A percentile compares a stretch with the other conserved stretches of the same genome.
These are phyloP conservation scores for Penicillium sp. DNA, from an alignment of 2,329 filamentous ascomycete species.

Conservation along the genomic window DNA sequence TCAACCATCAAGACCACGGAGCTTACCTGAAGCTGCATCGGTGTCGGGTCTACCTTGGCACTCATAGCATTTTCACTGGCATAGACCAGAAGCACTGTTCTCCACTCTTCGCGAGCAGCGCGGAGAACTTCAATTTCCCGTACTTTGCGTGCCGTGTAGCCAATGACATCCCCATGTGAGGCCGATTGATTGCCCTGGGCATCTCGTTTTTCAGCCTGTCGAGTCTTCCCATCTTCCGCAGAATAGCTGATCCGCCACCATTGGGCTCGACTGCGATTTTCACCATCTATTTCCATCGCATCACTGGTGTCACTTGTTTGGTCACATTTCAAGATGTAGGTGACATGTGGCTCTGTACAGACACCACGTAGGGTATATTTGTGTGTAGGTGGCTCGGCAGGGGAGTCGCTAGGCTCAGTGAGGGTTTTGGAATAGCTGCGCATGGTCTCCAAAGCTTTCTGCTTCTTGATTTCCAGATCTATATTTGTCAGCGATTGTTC, in stretches of 20 bases:
- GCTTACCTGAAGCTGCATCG: slow-evolving; percentile 44
- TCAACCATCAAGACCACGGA: not conserved
- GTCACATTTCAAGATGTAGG: slow-evolving; percentile 57
- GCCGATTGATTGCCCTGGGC: slow-evolving; percentile 20
- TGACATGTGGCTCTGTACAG: slow-evolving; percentile 61
- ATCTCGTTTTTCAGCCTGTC: slow-evolving; percentile 32
- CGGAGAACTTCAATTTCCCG: slow-evolving; percentile 59
- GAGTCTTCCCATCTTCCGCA: slow-evolving; percentile 45
- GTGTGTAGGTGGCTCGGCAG: slow-evolving; percentile 45
- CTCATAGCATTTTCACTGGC: slow-evolving; percentile 56
- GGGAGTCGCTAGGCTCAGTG: slow-evolving; percentile 49
- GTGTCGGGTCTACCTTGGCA: slow-evolving; percentile 35
- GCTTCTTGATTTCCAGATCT: slow-evolving; percentile 51
- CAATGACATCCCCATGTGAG: slow-evolving; percentile 39
- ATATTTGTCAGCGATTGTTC: slow-evolving; percentile 10
- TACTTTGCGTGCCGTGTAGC: slow-evolving; percentile 48
- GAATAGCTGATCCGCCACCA: slow-evolving; percentile 63
- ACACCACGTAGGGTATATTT: slow-evolving; percentile 63
- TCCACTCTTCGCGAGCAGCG: slow-evolving; percentile 57
- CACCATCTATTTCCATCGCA: slow-evolving; percentile 35
- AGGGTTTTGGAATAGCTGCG: slow-evolving; percentile 51
- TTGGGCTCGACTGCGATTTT: slow-evolving; percentile 44
- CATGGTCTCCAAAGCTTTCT: slow-evolving; percentile 46
- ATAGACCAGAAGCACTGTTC: slow-evolving; percentile 62
- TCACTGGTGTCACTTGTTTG: slow-evolving; percentile 24